Evolutionary conservation across 257 asterid genomes (phyloP).

Genomic region (Hygrophila difformis): DNA sequence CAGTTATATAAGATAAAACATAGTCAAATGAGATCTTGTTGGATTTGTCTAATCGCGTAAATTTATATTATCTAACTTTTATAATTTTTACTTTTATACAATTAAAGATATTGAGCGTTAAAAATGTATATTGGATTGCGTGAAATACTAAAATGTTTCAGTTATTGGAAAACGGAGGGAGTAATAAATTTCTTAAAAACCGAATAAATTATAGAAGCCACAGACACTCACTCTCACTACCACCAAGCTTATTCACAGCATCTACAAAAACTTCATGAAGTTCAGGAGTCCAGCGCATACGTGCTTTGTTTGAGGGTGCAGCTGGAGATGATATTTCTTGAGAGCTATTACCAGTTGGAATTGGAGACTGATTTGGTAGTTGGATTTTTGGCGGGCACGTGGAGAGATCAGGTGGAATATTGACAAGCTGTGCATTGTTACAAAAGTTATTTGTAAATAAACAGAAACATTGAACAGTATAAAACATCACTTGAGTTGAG

Average conservation of each 20-base stretch:
- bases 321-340: constrained; percentile 33
- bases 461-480: background rate
- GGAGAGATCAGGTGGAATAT: constrained; percentile 28
- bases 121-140: no score
- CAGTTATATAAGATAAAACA: no score
- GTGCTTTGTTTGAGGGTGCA: constrained; percentile 37
- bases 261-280: constrained; percentile 81
- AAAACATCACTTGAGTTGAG: background rate
- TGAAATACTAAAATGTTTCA: no score
- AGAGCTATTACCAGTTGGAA: constrained; percentile 22
- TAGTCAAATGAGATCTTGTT: no score
- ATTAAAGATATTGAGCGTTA: no score
- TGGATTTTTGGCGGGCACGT: constrained; percentile 27
- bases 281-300: constrained; percentile 98
- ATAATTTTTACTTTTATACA: no score
- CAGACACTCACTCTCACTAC: constrained; percentile 63
- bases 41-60: no score
- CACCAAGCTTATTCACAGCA: constrained; percentile 89
- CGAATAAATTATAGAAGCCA: constrained; percentile 3
- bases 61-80: no score
- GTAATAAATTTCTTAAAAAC: no score
- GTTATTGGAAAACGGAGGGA: no score
- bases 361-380: constrained; percentile 14
- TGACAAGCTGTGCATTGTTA: constrained; percentile 31
- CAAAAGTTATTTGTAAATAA: background rate